Conservation (phyloP, 768 basidiomycete genomes). For the Rhodotorula graminis region DNA sequence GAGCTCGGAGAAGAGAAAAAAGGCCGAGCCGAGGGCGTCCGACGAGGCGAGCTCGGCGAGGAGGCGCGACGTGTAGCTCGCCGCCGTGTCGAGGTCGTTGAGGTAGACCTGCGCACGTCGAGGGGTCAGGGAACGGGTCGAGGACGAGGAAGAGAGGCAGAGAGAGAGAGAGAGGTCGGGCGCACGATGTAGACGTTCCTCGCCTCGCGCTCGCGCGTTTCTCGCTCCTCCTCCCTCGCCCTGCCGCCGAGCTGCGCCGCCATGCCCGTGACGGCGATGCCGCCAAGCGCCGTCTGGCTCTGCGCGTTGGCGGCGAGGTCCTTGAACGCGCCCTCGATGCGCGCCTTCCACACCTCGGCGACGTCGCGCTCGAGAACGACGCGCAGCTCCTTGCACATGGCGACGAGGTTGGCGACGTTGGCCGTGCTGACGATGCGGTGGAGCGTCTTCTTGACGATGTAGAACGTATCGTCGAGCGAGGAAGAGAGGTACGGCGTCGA, state of each 20-base stretch:
- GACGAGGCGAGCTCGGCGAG: slow-evolving; percentile 59
- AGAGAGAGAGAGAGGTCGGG: slow-evolving; percentile 30
- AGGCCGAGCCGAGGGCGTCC: slow-evolving; percentile 53
- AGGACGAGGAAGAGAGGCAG: background rate
- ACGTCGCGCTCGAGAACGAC: slow-evolving; percentile 74
- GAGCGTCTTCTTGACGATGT: slow-evolving; percentile 81
- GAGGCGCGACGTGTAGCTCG: slow-evolving; percentile 79
- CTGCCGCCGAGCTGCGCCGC: slow-evolving; percentile 41
- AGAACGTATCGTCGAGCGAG: slow-evolving; percentile 80
- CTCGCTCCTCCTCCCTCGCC: slow-evolving; percentile 61
- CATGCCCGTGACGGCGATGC: slow-evolving; percentile 45
- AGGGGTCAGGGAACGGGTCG: no score
- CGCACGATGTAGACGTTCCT: slow-evolving; percentile 75
- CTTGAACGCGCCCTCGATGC: slow-evolving; percentile 73
- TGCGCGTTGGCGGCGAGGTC: slow-evolving; percentile 45
- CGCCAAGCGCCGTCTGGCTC: slow-evolving; percentile 40
- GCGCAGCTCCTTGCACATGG: slow-evolving; percentile 54
- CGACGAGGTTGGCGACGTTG: slow-evolving; percentile 58
- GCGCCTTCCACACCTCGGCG: slow-evolving; percentile 69
- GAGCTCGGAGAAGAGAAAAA: slow-evolving; percentile 37
- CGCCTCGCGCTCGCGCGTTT: slow-evolving; percentile 65
- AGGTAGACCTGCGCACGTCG: slow-evolving; percentile 61
- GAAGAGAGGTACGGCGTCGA: slow-evolving; percentile 54
- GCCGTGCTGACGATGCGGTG: slow-evolving; percentile 66
- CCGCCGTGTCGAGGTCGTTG: slow-evolving; percentile 91